Evolutionary conservation across 345 rosid genomes (phyloP).

Genomic region (Eucalyptus cloeziana): DNA sequence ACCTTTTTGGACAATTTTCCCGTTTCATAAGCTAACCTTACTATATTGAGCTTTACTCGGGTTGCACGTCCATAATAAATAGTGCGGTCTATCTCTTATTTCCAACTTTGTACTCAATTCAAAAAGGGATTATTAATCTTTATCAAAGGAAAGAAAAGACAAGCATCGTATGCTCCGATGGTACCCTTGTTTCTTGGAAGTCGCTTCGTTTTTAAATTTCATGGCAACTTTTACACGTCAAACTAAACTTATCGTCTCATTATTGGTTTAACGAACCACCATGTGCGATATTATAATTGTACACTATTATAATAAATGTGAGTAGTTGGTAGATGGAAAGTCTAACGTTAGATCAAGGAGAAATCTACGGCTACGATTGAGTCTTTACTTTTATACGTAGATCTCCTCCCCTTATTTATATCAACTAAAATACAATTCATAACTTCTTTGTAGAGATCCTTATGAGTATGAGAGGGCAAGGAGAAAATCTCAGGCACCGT

Average conservation of each 20-base stretch:
- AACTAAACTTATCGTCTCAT: not conserved
- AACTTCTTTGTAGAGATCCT: too few species aligned
- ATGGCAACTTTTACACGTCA: not conserved
- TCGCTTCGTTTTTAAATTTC: not conserved
- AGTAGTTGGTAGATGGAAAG: too few species aligned
- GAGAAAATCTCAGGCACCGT: not conserved
- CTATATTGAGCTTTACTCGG: not conserved
- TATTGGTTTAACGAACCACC: not conserved
- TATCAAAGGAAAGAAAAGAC: not conserved
- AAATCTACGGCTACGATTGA: accelerated
- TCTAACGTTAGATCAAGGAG: too few species aligned
- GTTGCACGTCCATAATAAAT: not conserved
- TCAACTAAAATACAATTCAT: accelerated
- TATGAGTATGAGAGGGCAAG: too few species aligned
- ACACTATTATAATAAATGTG: accelerated
- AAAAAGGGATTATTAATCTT: not conserved
- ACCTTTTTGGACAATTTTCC: not conserved
- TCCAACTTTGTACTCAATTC: not conserved
- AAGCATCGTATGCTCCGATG: not conserved
- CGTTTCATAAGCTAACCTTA: not conserved
- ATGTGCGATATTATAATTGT: too few species aligned
- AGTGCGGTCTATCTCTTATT: not conserved
- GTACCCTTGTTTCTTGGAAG: not conserved
- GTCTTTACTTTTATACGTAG: too few species aligned
- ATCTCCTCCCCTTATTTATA: too few species aligned